Base-by-base conservation (phyloP, 2,329 filamentous ascomycete genomes). In the Hymenoscyphus linearis region DNA sequence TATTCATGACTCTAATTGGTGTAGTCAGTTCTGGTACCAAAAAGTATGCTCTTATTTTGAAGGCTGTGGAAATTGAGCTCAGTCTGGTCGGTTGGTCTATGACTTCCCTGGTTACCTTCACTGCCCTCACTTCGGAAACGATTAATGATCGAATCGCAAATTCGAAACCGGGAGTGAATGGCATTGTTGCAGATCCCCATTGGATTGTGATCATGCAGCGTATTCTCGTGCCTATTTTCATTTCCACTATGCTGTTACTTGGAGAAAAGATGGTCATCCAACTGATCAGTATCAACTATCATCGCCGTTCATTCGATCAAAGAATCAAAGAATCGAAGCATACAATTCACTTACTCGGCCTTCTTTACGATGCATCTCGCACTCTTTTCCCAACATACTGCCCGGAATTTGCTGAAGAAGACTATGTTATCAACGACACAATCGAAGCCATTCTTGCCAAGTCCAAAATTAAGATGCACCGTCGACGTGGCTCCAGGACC, bases 371-470 rank as follows among this genome's bases (percentile, higher is more conserved):
- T 66, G 92, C 93, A 22, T 97, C 93, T 2, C 84, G 92, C 58
- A 82, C 86, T 4, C 80, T 98, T 57, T 99, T 98, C 71, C 95
- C 95, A 27, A 89, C 92, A 76, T 96, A 96, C 77, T 96, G 92
- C 76, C 82, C 80, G 26, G 93, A 98, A 70, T 98, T 99, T 69
- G 81, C 83, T 18, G 90, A 97, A 26, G 95, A 98, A 73, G 95
- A 99, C 75, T 90, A 93, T 72, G 81, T 91, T 70, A 97, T 99
- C 73, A 90, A 90, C 71, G 92, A 96, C 75, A 89, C 87, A 62
- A 85, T 92, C 70, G 85, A 92, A 70, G 78, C 91, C 53, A 81
- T 85, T 66, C 78, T 91, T 18, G 78, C 81, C 16, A 82, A n/a
- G n/a, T n/a, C n/a, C n/a, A n/a, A 81, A 63, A 85, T 83, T 62